These are phyloP conservation scores for Blepharisma undulans DNA, from an alignment of 169 alveolate species.

Conservation along the genomic window DNA sequence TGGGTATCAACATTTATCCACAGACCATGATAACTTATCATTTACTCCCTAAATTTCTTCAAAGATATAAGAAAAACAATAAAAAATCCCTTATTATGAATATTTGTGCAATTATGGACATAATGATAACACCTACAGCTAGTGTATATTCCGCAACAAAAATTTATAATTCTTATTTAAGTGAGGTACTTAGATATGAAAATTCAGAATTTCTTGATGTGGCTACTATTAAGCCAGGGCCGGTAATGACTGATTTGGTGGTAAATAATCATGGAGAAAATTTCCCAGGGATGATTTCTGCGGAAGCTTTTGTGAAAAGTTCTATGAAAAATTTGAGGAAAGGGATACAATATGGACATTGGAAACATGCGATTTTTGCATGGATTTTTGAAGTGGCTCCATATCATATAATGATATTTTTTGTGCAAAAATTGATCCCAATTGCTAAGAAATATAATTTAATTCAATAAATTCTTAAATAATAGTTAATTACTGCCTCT, in stretches of 20 bases:
- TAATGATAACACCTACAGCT: not conserved
- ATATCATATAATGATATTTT: no score
- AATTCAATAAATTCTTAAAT: no score
- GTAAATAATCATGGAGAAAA: not conserved
- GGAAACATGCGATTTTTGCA: no score
- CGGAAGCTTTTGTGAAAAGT: not conserved
- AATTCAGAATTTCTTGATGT: conserved; percentile 1
- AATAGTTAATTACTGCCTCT: no score
- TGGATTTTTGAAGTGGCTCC: no score
- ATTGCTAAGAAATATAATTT: no score
- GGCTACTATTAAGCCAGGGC: conserved; percentile 20
- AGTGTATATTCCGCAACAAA: conserved; percentile 17
- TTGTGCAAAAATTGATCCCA: no score
- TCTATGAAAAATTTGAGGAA: not conserved
- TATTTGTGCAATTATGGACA: not conserved
- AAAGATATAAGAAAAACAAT: not conserved
- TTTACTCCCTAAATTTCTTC: not conserved
- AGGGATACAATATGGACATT: conserved; percentile 30
- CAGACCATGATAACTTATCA: conserved; percentile 18
- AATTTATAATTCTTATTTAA: not conserved
- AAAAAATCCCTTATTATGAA: not conserved
- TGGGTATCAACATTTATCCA: conserved; percentile 28
- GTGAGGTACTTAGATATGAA: conserved; percentile 5
- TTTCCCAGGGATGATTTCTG: not conserved
- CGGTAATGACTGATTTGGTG: not conserved